Base-by-base conservation (phyloP, 768 basidiomycete genomes). In the Tubosaeta sp. region DNA sequence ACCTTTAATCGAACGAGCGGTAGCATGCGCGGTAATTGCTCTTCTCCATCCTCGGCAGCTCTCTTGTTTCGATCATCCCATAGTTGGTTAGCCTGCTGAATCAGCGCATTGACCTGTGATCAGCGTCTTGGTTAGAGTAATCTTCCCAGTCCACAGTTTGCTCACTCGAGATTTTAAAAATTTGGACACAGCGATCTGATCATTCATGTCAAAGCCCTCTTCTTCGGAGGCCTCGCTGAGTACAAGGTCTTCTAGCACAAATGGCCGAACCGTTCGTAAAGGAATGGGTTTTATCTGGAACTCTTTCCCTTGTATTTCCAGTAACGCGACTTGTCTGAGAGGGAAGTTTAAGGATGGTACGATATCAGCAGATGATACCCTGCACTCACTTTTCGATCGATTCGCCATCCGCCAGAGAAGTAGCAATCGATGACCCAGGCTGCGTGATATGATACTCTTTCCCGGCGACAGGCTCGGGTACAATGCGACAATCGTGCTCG, bases 401-500 rank as follows among this genome's bases (percentile, higher is more conserved):
- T 69, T 99, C 96, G 2, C 96, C 96, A 47, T 94, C 90, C 1
- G 94, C 89, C 19, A 99, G 74, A 29, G 90, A 92, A 1, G 96
- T 99, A 1, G 96, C 96, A 3, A 99, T 85, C 0, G 89, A 90
- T 0, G 92, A 94, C 2, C 96, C 96, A 4, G 96, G 96, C 68
- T 99, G 96, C 2, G 86, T 81, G 61, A 99, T 93, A 61, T 80
- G 84, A 71, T 99, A 99, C 14, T 79, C 79, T 68, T 95, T 94
- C 12, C 90, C 93, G 4, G 91, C 85, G 8, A 99, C 95, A 6
- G 83, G 79, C 61, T 96, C 92, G 1, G 96, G 95, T 2, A 83
- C 74, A 48, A 95, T 89, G 27, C 94, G 82, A 62, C 95, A 98
- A 68, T 98, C 96, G 64, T 99, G 96, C 68, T 99, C 96, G 66